Conservation (phyloP, 2,329 filamentous ascomycete genomes). For the Fusarium nanum region DNA sequence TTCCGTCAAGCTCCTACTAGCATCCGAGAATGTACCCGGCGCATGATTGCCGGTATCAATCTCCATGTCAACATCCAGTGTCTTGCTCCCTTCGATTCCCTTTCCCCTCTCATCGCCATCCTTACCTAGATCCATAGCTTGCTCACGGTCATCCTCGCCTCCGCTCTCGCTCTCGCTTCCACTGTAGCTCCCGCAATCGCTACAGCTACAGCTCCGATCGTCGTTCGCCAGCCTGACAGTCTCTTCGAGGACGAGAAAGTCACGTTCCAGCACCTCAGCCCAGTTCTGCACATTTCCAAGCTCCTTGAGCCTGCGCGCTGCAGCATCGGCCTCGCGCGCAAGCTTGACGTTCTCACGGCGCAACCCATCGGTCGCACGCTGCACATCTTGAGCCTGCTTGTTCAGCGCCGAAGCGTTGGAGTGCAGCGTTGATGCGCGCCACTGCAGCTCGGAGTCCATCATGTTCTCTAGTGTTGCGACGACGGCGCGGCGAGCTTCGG, state of each 20-base stretch:
- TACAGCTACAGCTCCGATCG: slow-evolving; percentile 54
- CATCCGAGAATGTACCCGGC: slow-evolving; percentile 51
- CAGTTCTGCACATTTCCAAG: slow-evolving; percentile 87
- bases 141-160: slow-evolving; percentile 31
- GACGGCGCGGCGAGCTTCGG: slow-evolving; percentile 68
- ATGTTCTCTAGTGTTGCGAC: slow-evolving; percentile 75
- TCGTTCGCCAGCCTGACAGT: slow-evolving; percentile 67
- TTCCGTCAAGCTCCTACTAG: slow-evolving; percentile 54
- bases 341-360: slow-evolving; percentile 74
- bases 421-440: slow-evolving; percentile 76
- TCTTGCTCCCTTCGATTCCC: slow-evolving; percentile 27
- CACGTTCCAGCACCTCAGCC: slow-evolving; percentile 82
- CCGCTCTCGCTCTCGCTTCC: slow-evolving; percentile 42
- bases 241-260: slow-evolving; percentile 73
- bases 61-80: slow-evolving; percentile 34
- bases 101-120: slow-evolving; percentile 17
- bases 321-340: slow-evolving; percentile 70
- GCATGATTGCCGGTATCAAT: slow-evolving; percentile 40
- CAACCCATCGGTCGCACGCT: slow-evolving; percentile 68
- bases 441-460: slow-evolving; percentile 74
- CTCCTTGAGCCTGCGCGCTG: slow-evolving; percentile 77
- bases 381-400: slow-evolving; percentile 74
- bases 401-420: slow-evolving; percentile 72
- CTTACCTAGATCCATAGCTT: slow-evolving; percentile 37
- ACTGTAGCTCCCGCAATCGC: slow-evolving; percentile 52